These are phyloP conservation scores for Zygosaccharomyces lentus DNA, from an alignment of 805 yeast species.

Conservation along the genomic window DNA sequence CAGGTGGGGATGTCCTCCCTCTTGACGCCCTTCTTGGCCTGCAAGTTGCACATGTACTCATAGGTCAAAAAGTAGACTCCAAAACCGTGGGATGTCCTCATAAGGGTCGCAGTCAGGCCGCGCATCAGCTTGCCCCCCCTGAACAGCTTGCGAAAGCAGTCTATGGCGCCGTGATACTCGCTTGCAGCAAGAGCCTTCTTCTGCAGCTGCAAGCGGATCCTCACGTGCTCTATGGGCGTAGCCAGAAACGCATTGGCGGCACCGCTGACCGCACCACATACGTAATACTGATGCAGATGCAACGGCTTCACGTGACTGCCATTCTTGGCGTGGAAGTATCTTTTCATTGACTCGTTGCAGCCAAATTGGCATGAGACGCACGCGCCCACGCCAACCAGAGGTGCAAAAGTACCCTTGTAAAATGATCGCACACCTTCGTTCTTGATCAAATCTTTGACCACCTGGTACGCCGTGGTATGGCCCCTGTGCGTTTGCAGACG, in stretches of 20 bases:
- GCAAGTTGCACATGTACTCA: slow-evolving; percentile 72
- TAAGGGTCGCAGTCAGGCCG: slow-evolving; percentile 77
- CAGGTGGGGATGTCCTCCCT: slow-evolving; percentile 79
- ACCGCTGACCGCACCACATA: slow-evolving; percentile 93
- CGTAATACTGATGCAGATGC: slow-evolving; percentile 61
- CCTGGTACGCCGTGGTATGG: slow-evolving; percentile 67
- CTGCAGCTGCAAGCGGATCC: slow-evolving; percentile 83
- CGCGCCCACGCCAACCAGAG: slow-evolving; percentile 94
- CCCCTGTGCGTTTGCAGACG: slow-evolving; percentile 84
- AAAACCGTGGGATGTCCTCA: slow-evolving; percentile 83
- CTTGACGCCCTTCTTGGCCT: slow-evolving; percentile 37
- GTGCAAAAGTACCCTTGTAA: slow-evolving; percentile 91
- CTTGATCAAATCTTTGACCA: slow-evolving; percentile 60
- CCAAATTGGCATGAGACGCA: slow-evolving; percentile 96
- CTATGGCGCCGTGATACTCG: slow-evolving; percentile 50
- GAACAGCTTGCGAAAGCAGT: slow-evolving; percentile 46
- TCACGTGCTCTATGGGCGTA: slow-evolving; percentile 89
- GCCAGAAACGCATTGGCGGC: slow-evolving; percentile 86
- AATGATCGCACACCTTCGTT: slow-evolving; percentile 85
- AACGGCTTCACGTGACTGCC: slow-evolving; percentile 27
- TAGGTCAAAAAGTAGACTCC: slow-evolving; percentile 87
- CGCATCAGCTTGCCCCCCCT: slow-evolving; percentile 60
- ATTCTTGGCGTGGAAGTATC: slow-evolving; percentile 52
- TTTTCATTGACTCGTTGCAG: slow-evolving; percentile 89
- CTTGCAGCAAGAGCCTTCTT: slow-evolving; percentile 38